Percentiles rank a stretch among this genome's conserved stretches.
Conservation (phyloP, 192 early-diverging fungal genomes). For the Pilaira anomala region DNA sequence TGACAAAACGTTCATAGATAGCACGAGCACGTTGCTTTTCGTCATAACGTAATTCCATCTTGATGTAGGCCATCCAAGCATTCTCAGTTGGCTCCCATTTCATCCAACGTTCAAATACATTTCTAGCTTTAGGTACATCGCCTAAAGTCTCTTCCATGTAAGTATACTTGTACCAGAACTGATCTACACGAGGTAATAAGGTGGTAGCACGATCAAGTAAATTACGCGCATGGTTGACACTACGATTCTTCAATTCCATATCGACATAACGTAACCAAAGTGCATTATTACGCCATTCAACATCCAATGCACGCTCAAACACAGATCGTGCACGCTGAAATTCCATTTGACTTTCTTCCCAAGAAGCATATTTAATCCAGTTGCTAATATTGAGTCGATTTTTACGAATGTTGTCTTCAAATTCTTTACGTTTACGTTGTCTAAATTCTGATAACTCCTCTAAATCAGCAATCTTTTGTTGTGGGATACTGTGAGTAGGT, state of each 20-base stretch:
- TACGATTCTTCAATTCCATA: constrained; percentile 97
- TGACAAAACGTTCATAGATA: constrained; percentile 84
- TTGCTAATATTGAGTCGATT: constrained; percentile 83
- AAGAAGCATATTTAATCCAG: constrained; percentile 95
- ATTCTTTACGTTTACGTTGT: constrained; percentile 86
- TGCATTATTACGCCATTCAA: constrained; percentile 83
- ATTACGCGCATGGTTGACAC: constrained; percentile 91
- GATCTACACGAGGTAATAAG: constrained; percentile 77
- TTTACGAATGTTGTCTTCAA: constrained; percentile 86
- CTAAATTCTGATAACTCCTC: constrained; percentile 93
- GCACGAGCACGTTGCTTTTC: constrained; percentile 79
- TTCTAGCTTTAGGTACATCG: constrained; percentile 81
- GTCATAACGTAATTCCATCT: constrained; percentile 87
- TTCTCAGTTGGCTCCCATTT: constrained; percentile 92
- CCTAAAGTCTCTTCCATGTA: constrained; percentile 98
- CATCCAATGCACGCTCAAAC: constrained; percentile 91
- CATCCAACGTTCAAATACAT: constrained; percentile 99
- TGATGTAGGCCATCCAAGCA: constrained; percentile 93
- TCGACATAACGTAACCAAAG: constrained; percentile 93
- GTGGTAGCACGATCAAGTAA: constrained; percentile 90
- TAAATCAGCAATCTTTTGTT: constrained; percentile 87
- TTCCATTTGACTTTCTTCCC: constrained; percentile 93
- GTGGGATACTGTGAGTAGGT: constrained; percentile 58
- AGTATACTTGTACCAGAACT: constrained; percentile 94
- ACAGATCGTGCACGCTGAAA: constrained; percentile 80